These are phyloP conservation scores for Ammopiptanthus mongolicus DNA, from an alignment of 306 rosid genomes.

Conservation along the genomic window DNA sequence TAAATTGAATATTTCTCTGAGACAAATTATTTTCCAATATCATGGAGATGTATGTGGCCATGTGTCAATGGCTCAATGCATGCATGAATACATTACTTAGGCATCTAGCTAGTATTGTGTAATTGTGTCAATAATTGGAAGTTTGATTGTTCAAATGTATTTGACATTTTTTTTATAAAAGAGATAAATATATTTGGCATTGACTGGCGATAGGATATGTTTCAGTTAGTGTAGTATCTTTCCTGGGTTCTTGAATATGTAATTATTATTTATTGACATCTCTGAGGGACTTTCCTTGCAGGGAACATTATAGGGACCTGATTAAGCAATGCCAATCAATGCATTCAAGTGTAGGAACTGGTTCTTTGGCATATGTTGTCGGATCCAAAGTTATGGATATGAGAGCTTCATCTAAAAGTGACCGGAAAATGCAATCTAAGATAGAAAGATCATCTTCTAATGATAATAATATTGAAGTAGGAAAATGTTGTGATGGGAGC, in stretches of 20 bases:
- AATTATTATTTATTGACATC: conserved; percentile 16
- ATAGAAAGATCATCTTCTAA: conserved; percentile 47
- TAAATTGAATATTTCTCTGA: neutral
- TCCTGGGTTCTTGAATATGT: conserved; percentile 11
- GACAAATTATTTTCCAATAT: neutral
- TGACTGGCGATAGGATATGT: conserved; percentile 12
- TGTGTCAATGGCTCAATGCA: neutral
- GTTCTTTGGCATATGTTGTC: conserved; percentile 86
- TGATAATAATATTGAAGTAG: conserved; percentile 41
- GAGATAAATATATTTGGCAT: neutral
- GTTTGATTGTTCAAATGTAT: neutral
- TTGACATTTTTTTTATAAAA: neutral
- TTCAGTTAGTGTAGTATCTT: conserved; percentile 8
- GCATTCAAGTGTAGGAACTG: conserved; percentile 95
- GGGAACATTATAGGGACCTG: conserved; percentile 71
- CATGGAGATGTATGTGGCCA: conserved; percentile 10
- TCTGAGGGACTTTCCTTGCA: conserved; percentile 37
- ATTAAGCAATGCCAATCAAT: conserved; percentile 76
- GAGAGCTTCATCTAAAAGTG: conserved; percentile 71
- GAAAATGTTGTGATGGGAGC: conserved; percentile 38
- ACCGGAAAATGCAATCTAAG: conserved; percentile 31
- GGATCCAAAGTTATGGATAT: conserved; percentile 94
- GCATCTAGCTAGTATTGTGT: conserved; percentile 11
- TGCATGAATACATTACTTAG: conserved; percentile 12
- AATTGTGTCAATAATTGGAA: conserved; percentile 1